phyloP scores from a whole-genome alignment of 805 yeast species.

The Naumovozyma castellii region DNA sequence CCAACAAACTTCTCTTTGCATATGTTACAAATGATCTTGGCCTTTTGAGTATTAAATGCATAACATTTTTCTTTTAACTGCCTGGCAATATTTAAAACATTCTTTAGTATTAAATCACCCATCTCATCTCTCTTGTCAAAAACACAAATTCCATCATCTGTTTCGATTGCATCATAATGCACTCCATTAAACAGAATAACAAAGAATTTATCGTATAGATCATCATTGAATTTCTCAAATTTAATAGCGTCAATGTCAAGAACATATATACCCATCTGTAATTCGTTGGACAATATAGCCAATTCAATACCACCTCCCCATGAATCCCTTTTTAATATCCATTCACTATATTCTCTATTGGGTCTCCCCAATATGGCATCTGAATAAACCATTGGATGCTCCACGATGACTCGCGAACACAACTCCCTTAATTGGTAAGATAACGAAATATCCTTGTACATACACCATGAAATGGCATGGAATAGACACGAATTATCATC shows the following conservation, averaged over 20 bases:
- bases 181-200: conserved; percentile 57
- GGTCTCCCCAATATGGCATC: conserved; percentile 49
- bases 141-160: conserved; percentile 29
- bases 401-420: conserved; percentile 39
- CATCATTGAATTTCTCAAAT: conserved; percentile 45
- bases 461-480: conserved; percentile 50
- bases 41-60: conserved; percentile 55
- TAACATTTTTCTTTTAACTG: conserved; percentile 44
- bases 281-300: conserved; percentile 46
- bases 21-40: conserved; percentile 46
- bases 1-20: conserved; percentile 49
- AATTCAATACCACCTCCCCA: conserved; percentile 86
- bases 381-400: conserved; percentile 38
- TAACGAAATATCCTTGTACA: conserved; percentile 35
- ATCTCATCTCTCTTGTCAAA: conserved; percentile 32
- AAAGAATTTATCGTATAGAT: conserved; percentile 35
- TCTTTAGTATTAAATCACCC: conserved; percentile 28
- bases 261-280: conserved; percentile 46
- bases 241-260: conserved; percentile 56
- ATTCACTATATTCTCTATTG: conserved; percentile 39
- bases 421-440: conserved; percentile 42
- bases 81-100: conserved; percentile 34
- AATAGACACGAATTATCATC: conserved; percentile 76
- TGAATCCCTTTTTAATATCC: conserved; percentile 51
- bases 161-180: conserved; percentile 60